Evolutionary conservation across 805 yeast genomes (phyloP).

Genomic region (Wickerhamomyces sydowiorum): DNA sequence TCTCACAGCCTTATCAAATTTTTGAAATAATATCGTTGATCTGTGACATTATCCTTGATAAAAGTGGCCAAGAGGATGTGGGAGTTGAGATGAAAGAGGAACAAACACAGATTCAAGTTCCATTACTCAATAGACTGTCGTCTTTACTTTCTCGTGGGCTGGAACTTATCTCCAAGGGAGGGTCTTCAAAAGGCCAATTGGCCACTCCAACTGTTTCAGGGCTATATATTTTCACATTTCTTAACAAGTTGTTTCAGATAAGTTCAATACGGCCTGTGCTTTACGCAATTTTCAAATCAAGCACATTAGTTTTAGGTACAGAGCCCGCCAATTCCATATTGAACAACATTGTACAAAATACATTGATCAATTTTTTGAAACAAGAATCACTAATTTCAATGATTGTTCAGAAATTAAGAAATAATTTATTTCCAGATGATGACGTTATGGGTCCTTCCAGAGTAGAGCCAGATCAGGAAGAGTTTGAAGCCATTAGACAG

Average conservation of each 20-base stretch:
- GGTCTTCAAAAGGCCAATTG: no score
- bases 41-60: slow-evolving; percentile 8
- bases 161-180: no score
- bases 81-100: background rate
- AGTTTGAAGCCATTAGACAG: slow-evolving; percentile 26
- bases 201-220: background rate
- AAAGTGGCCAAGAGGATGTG: background rate
- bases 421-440: slow-evolving; percentile 41
- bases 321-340: slow-evolving; percentile 13
- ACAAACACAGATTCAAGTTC: background rate
- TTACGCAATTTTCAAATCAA: slow-evolving; percentile 21
- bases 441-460: slow-evolving; percentile 45
- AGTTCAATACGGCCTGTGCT: slow-evolving; percentile 24
- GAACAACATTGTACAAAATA: slow-evolving; percentile 16
- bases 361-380: slow-evolving; percentile 10
- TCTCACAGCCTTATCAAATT: slow-evolving; percentile 46
- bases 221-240: slow-evolving; percentile 17
- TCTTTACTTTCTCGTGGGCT: no score
- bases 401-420: slow-evolving; percentile 26
- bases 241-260: slow-evolving; percentile 17
- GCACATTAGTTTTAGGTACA: slow-evolving; percentile 10
- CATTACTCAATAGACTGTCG: no score
- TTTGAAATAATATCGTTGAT: slow-evolving; percentile 32
- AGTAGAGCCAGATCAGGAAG: slow-evolving; percentile 33
- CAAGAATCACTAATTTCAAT: slow-evolving; percentile 14